phyloP scores from a whole-genome alignment of 2,329 filamentous ascomycete species.

The Colletotrichum shisoi region DNA sequence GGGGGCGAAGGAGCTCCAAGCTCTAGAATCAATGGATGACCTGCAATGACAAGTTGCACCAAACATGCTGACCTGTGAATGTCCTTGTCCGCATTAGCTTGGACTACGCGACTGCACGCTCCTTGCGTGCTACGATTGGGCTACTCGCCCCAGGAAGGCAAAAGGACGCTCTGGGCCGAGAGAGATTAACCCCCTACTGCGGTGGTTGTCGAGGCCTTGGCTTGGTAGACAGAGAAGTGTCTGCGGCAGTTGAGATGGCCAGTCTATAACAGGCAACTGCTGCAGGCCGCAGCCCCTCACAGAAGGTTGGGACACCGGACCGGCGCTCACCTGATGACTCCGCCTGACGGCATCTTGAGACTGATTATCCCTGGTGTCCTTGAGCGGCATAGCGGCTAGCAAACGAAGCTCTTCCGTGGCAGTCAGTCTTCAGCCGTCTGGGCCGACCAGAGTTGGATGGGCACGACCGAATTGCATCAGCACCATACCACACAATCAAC shows the following conservation, averaged over 20 bases:
- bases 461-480: slow-evolving; percentile 3
- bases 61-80: slow-evolving; percentile 5
- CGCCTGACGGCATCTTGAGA: neutral
- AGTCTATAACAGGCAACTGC: slow-evolving; percentile 2
- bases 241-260: neutral
- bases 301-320: neutral
- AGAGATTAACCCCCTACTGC: no score
- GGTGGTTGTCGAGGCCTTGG: no score
- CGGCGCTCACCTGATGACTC: slow-evolving; percentile 11
- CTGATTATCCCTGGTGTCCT: neutral
- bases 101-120: neutral
- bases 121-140: neutral
- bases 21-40: slow-evolving; percentile 40
- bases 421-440: slow-evolving; percentile 11
- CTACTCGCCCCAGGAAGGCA: neutral
- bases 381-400: neutral
- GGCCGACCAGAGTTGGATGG: neutral
- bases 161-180: neutral
- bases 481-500: slow-evolving; percentile 3
- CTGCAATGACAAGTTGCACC: slow-evolving; percentile 19
- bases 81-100: neutral
- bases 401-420: slow-evolving; percentile 4
- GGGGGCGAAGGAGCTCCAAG: slow-evolving; percentile 28
- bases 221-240: neutral
- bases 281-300: neutral